Percentiles rank a stretch among this genome's conserved stretches.
phyloP scores from a whole-genome alignment of 495 filamentous ascomycete genomes.

The Delitschia confertaspora region DNA sequence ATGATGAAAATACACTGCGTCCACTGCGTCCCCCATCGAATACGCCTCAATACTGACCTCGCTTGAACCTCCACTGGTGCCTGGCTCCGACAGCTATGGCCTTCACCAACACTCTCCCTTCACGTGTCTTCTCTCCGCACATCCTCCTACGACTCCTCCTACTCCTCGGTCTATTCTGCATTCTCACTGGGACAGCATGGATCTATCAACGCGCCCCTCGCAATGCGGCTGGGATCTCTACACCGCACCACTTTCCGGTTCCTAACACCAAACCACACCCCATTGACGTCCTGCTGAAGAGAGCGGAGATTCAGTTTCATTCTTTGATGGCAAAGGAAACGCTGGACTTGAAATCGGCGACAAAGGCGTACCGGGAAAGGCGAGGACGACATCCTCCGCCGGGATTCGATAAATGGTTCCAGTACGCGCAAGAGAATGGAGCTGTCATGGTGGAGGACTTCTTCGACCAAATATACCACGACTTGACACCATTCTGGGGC shows the following conservation, averaged over 20 bases:
- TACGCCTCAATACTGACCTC: not conserved
- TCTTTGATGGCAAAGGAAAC: conserved; percentile 29
- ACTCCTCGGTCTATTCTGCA: not conserved
- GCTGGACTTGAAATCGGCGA: conserved; percentile 22
- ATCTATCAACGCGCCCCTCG: conserved; percentile 4
- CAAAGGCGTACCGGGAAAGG: conserved; percentile 29
- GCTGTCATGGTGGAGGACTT: conserved; percentile 34
- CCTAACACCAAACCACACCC: too few relatives aligned
- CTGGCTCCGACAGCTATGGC: too few relatives aligned
- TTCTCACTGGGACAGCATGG: conserved; percentile 12
- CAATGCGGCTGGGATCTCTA: not conserved
- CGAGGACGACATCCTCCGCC: conserved; percentile 36
- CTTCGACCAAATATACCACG: conserved; percentile 38
- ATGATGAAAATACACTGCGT: not conserved
- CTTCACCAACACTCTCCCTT: not conserved
- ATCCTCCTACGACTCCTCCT: not conserved
- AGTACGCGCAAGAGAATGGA: conserved; percentile 29
- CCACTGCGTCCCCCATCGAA: not conserved
- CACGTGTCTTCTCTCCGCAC: not conserved
- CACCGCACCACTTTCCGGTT: conserved; percentile 7
- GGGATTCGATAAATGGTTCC: conserved; percentile 33
- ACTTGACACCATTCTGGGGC: conserved; percentile 35
- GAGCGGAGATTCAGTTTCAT: conserved; percentile 20
- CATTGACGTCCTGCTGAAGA: conserved; percentile 31
- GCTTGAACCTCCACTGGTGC: too few relatives aligned